Evolutionary conservation across 2,329 filamentous ascomycete species (phyloP).

Genomic region (Claviceps arundinis): DNA sequence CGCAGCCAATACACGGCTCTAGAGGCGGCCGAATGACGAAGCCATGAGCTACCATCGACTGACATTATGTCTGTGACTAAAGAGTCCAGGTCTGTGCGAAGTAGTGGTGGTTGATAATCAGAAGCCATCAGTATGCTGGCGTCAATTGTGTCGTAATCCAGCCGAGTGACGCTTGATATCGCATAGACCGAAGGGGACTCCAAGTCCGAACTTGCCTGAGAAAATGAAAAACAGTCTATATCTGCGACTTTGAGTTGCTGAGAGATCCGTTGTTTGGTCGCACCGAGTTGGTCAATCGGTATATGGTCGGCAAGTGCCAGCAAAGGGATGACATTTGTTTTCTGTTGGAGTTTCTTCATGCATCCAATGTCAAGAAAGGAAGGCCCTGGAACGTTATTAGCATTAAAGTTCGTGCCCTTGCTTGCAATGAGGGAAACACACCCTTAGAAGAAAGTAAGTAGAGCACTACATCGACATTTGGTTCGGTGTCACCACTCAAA

Average conservation of each 20-base stretch:
- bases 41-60: conserved; percentile 61
- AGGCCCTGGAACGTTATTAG: conserved; percentile 18
- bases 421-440: conserved; percentile 21
- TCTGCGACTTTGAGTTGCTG: conserved; percentile 41
- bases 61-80: conserved; percentile 69
- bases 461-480: conserved; percentile 72
- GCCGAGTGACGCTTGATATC: conserved; percentile 59
- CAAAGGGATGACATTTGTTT: conserved; percentile 78
- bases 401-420: neutral
- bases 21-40: conserved; percentile 69
- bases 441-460: conserved; percentile 62
- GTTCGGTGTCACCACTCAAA: conserved; percentile 68
- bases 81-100: conserved; percentile 56
- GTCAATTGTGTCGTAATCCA: conserved; percentile 76
- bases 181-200: conserved; percentile 46
- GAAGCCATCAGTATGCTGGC: conserved; percentile 87
- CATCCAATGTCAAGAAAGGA: conserved; percentile 48
- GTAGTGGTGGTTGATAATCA: conserved; percentile 72
- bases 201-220: conserved; percentile 16
- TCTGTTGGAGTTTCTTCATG: conserved; percentile 52
- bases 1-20: conserved; percentile 66
- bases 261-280: conserved; percentile 46
- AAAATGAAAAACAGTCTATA: conserved; percentile 56
- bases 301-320: conserved; percentile 66
- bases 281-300: conserved; percentile 39